Evolutionary conservation across 768 basidiomycete genomes (phyloP), one percentile per base, ranked within the genome.

Genomic region (Calocybe gangraenosa): DNA sequence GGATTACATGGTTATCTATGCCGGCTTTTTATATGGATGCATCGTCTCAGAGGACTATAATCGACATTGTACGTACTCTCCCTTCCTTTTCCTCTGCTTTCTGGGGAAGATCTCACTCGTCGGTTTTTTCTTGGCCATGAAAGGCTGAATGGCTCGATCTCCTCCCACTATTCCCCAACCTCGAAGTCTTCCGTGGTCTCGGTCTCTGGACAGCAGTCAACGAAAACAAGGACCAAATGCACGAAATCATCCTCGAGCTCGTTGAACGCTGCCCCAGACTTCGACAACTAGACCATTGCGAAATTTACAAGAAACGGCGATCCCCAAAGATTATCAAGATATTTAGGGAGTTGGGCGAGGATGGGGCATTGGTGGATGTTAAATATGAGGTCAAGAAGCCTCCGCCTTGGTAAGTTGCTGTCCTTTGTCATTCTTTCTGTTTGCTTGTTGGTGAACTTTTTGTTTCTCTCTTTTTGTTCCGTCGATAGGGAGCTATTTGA

Each of bases 111-210:
- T 20, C 19, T 23, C 17, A 44, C n/a, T 36, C 21, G 41, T 33
- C 11, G 21, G 7, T 46, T 23, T 10, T n/a, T 18, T 11, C 20
- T 19, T 15, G 19, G 22, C 3, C 30, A n/a, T 11, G 11, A 28
- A 28, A 73, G 70, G 63, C 68, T 10, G 57, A 62, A 20, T 69
- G 73, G 65, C 55, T 76, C 10, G 56, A 62, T 25, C 58, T 73
- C 11, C 56, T 78, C 0, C 62, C 71, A 1, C 61, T 55, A 11
- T 76, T 76, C 47, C 51, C 52, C 2, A 64, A 68, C 13, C 69
- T 78, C 10, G 62, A 73, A 52, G 66, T 71, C 0, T 70, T 76
- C 49, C 65, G 67, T 33, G 73, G 74, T 9, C 49, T 55, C 21
- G 70, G 65, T 11, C 55, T 75, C 1, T 78, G 75, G 75, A 49